A percentile compares a stretch with the other conserved stretches of the same genome.
These are phyloP conservation scores for Allantophomopsis cytisporea DNA, from an alignment of 2,329 filamentous ascomycete species.

Conservation along the genomic window DNA sequence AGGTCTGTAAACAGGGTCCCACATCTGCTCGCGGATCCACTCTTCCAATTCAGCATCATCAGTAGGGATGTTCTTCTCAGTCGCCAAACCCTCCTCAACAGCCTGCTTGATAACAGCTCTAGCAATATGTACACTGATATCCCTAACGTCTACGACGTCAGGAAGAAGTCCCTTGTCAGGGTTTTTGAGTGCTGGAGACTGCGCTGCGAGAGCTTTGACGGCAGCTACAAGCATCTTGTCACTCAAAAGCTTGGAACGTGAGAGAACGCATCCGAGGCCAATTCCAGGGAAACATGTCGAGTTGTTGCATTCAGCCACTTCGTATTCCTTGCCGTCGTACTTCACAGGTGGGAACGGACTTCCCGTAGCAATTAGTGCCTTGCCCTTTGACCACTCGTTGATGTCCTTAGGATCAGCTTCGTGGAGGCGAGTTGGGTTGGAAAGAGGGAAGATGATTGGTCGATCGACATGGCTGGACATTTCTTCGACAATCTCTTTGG, in stretches of 20 bases:
- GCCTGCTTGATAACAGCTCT: conserved; percentile 61
- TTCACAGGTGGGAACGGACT: conserved; percentile 68
- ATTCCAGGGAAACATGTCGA: conserved; percentile 77
- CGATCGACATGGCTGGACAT: conserved; percentile 63
- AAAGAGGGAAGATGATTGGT: conserved; percentile 71
- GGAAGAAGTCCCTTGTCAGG: conserved; percentile 50
- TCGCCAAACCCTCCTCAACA: conserved; percentile 53
- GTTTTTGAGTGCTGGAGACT: conserved; percentile 50
- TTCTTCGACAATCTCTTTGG: conserved; percentile 54
- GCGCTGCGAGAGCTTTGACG: conserved; percentile 54
- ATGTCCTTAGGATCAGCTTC: conserved; percentile 70
- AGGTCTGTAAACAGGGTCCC: conserved; percentile 56
- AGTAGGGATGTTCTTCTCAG: conserved; percentile 11
- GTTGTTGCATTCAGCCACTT: conserved; percentile 76
- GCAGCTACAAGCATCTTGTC: conserved; percentile 75
- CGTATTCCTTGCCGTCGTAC: conserved; percentile 33
- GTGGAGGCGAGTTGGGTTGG: conserved; percentile 73
- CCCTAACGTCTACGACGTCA: conserved; percentile 59
- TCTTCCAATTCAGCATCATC: conserved; percentile 27
- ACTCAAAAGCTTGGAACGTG: conserved; percentile 50
- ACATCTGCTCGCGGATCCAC: conserved; percentile 73
- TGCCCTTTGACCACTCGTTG: conserved; percentile 64
- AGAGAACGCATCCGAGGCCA: conserved; percentile 65
- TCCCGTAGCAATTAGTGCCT: conserved; percentile 69
- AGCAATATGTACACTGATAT: conserved; percentile 68